Base-by-base conservation (phyloP, 2,329 filamentous ascomycete species). In the Diaporthe capsici region DNA sequence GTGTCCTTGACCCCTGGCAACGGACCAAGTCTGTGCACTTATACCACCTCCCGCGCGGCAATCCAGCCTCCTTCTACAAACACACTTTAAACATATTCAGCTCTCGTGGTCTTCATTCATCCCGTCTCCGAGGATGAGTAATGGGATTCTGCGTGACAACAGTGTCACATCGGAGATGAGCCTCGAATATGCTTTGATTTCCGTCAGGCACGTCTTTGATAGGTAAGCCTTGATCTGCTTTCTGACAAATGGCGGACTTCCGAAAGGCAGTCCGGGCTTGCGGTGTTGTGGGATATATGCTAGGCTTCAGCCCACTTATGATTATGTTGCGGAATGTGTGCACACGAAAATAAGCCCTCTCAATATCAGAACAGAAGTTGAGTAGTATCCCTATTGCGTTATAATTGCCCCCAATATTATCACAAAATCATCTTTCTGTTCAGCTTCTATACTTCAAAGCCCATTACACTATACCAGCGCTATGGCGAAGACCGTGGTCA, bases 401-500 rank as follows among this genome's bases (percentile, higher is more conserved):
- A 22, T 22, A 7, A 28, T 28, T 22, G 17, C 31, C 25, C 31
- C 39, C 49, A 10, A 47, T 17, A 68, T 28, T 34, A 39, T 42
- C n/a, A 2, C 34, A 42, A 22, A 68, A 22, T 10, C 20, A 53
- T 39, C 7, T 25, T 25, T 20, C 31, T 68, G 17, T 3, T 68
- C 63, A 37, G 15, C 20, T 25, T 15, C 12, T 4, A 22, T 17
- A 20, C 20, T 37, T 9, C 31, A 37, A 39, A 20, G 20, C 15
- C 9, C 7, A 31, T n/a, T 25, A 42, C 13, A 34, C 42, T 37
- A 51, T 9, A 71, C 20, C 28, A 17, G 34, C 47, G 58, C 70
- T 63, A 80, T 80, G 79, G 72, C 75, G 7, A 79, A 80, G 72
- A 82, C 81, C 17, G 84, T 90, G 70, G 85, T 90, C 55, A 82